phyloP scores from a whole-genome alignment of 257 asterid genomes.

The Scutellaria barbata region DNA sequence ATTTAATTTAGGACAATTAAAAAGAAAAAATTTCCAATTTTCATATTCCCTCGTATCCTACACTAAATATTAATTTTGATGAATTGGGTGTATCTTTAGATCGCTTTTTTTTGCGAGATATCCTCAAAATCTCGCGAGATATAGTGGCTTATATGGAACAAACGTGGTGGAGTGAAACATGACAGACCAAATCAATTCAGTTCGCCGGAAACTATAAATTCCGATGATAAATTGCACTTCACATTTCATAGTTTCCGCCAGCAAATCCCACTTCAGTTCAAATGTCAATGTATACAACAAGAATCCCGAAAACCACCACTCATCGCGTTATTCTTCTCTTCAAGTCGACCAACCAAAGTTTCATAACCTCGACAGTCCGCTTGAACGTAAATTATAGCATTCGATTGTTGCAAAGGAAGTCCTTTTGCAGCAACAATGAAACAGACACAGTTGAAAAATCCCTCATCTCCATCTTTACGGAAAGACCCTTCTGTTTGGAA shows the following conservation, averaged over 20 bases:
- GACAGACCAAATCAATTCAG: background rate
- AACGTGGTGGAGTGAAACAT: conserved; percentile 5
- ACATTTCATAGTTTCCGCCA: background rate
- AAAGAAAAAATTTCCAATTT: no score
- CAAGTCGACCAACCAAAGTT: conserved; percentile 24
- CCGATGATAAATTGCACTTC: conserved; percentile 13
- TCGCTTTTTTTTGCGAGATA: background rate
- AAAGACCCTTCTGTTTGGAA: conserved; percentile 46
- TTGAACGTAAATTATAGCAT: background rate
- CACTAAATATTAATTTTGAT: no score
- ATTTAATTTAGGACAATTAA: no score
- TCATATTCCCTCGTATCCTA: no score
- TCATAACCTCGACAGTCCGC: conserved; percentile 16
- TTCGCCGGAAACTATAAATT: conserved; percentile 8
- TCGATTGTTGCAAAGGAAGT: conserved; percentile 31
- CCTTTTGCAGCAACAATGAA: conserved; percentile 40
- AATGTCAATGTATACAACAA: conserved; percentile 24
- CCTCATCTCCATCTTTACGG: conserved; percentile 67
- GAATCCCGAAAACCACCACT: conserved; percentile 30
- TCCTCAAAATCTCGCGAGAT: background rate
- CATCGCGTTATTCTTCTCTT: conserved; percentile 29
- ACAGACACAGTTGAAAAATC: conserved; percentile 42
- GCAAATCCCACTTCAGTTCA: background rate
- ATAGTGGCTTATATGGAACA: background rate
- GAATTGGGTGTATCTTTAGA: no score